Percentiles rank a stretch among this genome's conserved stretches.
These are phyloP conservation scores for Trichoderma oligosporum DNA, from an alignment of 2,329 filamentous ascomycete species.

Conservation along the genomic window DNA sequence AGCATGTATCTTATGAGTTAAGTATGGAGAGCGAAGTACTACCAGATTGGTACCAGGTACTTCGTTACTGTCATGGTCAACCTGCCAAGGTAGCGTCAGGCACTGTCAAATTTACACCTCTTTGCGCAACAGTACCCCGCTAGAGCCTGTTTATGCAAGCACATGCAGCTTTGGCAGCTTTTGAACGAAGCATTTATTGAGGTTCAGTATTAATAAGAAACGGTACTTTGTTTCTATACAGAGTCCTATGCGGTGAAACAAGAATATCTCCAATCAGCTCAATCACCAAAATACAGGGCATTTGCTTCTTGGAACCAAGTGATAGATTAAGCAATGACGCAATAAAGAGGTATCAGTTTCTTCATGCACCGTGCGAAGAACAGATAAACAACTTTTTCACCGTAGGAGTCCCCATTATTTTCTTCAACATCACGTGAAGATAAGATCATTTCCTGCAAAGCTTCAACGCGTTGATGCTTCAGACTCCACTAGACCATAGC, in stretches of 20 bases:
- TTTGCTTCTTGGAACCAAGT: too few relatives aligned
- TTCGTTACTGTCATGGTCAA: too few relatives aligned
- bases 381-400: too few relatives aligned
- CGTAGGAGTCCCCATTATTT: neutral
- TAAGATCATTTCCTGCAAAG: slow-evolving; percentile 27
- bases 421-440: slow-evolving; percentile 29
- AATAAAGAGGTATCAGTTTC: neutral
- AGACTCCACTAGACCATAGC: slow-evolving; percentile 10
- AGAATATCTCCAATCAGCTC: too few relatives aligned
- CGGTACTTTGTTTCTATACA: too few relatives aligned
- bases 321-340: slow-evolving; percentile 6
- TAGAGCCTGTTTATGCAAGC: neutral
- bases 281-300: neutral
- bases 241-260: too few relatives aligned
- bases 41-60: neutral
- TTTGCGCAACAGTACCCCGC: neutral
- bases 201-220: too few relatives aligned
- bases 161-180: too few relatives aligned
- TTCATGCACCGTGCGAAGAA: too few relatives aligned
- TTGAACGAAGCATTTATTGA: too few relatives aligned
- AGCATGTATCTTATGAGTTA: too few relatives aligned
- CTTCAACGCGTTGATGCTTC: slow-evolving; percentile 5
- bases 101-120: slow-evolving; percentile 13
- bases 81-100: slow-evolving; percentile 11
- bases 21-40: too few relatives aligned